These are phyloP conservation scores for Thelonectria blattea DNA, from an alignment of 2,329 filamentous ascomycete genomes.

Conservation along the genomic window DNA sequence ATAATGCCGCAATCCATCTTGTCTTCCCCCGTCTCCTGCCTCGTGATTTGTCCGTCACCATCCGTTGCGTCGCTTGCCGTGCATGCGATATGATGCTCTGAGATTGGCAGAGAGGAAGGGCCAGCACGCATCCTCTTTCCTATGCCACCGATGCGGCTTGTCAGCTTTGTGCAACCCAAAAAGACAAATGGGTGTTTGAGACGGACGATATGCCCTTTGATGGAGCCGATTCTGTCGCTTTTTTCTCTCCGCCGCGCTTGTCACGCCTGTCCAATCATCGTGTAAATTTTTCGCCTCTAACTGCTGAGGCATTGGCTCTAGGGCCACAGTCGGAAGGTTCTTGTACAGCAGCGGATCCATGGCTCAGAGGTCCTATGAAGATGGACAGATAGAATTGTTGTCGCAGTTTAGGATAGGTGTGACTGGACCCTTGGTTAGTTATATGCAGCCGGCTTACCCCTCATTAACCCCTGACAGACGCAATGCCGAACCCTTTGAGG, in stretches of 20 bases:
- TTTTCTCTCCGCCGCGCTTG: conserved; percentile 8
- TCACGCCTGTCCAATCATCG: background rate
- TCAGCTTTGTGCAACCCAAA: background rate
- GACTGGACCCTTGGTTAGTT: background rate
- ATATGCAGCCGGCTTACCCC: background rate
- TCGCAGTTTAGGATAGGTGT: background rate
- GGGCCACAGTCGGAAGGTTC: background rate
- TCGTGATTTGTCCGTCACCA: background rate
- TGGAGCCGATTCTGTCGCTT: conserved; percentile 17
- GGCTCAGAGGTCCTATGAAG: background rate
- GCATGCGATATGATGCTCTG: background rate
- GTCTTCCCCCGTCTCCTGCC: background rate
- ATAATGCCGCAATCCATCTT: background rate
- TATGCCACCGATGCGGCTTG: background rate
- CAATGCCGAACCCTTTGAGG: background rate
- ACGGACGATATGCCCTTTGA: conserved; percentile 13
- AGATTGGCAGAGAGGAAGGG: background rate
- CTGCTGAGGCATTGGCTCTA: background rate
- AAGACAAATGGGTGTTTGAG: background rate
- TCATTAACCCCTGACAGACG: background rate
- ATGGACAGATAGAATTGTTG: background rate
- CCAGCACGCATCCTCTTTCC: background rate
- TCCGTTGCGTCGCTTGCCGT: background rate
- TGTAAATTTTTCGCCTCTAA: background rate
- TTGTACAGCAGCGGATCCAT: background rate